A percentile compares a stretch with the other conserved stretches of the same genome.
Conservation (phyloP, 2,329 filamentous ascomycete genomes). For the Penicillium sp. region DNA sequence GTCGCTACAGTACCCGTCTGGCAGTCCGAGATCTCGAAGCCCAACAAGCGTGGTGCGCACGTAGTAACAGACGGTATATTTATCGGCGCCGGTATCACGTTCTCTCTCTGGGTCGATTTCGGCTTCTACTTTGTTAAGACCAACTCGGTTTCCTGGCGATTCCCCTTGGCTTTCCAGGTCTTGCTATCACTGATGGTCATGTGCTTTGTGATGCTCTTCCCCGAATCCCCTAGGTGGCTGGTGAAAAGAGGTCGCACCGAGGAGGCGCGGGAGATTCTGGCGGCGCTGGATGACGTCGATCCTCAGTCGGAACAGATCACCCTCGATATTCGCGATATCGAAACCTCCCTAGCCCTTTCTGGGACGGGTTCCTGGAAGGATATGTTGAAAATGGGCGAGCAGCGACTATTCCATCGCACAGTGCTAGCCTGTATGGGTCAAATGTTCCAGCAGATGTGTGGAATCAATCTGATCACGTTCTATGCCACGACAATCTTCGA, state of each 20-base stretch:
- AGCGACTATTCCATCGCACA: conserved; percentile 36
- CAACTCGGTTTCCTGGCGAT: conserved; percentile 44
- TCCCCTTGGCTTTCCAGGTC: conserved; percentile 43
- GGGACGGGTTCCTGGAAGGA: conserved; percentile 33
- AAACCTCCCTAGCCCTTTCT: conserved; percentile 42
- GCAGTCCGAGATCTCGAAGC: conserved; percentile 38
- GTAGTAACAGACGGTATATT: conserved; percentile 53
- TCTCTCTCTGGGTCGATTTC: conserved; percentile 51
- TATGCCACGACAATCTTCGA: conserved; percentile 24
- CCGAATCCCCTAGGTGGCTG: conserved; percentile 48
- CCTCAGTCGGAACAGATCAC: conserved; percentile 38
- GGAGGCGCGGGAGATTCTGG: conserved; percentile 34
- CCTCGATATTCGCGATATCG: conserved; percentile 41
- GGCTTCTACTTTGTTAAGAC: conserved; percentile 41
- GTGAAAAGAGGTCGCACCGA: conserved; percentile 43
- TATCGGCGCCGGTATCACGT: conserved; percentile 46
- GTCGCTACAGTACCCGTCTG: conserved; percentile 47
- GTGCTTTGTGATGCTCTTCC: conserved; percentile 34
- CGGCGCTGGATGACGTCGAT: conserved; percentile 45
- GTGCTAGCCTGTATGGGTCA: conserved; percentile 35
- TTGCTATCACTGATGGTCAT: conserved; percentile 35
- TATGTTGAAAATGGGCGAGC: conserved; percentile 40
- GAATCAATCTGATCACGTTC: conserved; percentile 39
- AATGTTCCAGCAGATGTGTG: conserved; percentile 40
- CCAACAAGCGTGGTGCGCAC: conserved; percentile 30